These are phyloP conservation scores for Somion occarium DNA, from an alignment of 1,284 basidiomycete genomes.

Conservation along the genomic window DNA sequence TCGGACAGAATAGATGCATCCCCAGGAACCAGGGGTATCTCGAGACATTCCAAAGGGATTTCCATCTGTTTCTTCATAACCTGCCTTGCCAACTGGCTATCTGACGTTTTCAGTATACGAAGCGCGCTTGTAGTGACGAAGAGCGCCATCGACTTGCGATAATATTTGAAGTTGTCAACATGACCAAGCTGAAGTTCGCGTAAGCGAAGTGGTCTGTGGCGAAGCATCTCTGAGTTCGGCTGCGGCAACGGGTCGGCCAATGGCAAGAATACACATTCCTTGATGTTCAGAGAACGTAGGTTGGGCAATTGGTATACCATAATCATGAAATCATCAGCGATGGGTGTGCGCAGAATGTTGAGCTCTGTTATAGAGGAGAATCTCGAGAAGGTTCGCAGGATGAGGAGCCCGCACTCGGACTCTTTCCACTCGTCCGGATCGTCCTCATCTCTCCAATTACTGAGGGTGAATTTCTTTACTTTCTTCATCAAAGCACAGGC, in stretches of 20 bases:
- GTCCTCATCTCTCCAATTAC: constrained; percentile 3
- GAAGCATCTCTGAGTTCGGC: background rate
- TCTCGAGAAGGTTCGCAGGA: constrained; percentile 7
- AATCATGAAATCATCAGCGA: constrained; percentile 7
- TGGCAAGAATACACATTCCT: constrained; percentile 6
- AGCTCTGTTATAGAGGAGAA: constrained; percentile 6
- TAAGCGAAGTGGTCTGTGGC: background rate
- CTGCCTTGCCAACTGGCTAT: constrained; percentile 5
- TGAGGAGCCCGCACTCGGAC: background rate
- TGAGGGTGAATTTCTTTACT: constrained; percentile 8
- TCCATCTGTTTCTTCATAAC: constrained; percentile 4
- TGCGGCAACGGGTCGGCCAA: background rate
- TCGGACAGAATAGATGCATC: constrained; percentile 3
- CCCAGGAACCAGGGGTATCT: constrained; percentile 5
- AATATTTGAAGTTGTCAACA: constrained; percentile 4
- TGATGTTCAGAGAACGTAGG: constrained; percentile 11
- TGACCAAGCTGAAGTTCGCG: background rate
- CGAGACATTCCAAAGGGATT: constrained; percentile 4
- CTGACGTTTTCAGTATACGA: constrained; percentile 9
- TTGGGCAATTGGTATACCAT: constrained; percentile 1
- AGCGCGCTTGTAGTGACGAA: constrained; percentile 5
- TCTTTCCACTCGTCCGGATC: background rate
- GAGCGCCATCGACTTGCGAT: constrained; percentile 4
- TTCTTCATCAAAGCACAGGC: constrained; percentile 6
- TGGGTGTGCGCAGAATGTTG: constrained; percentile 5